Percentiles rank a stretch among this genome's conserved stretches.
Conservation (phyloP, 1,284 basidiomycete genomes). For the Cryptococcus amylolentus region DNA sequence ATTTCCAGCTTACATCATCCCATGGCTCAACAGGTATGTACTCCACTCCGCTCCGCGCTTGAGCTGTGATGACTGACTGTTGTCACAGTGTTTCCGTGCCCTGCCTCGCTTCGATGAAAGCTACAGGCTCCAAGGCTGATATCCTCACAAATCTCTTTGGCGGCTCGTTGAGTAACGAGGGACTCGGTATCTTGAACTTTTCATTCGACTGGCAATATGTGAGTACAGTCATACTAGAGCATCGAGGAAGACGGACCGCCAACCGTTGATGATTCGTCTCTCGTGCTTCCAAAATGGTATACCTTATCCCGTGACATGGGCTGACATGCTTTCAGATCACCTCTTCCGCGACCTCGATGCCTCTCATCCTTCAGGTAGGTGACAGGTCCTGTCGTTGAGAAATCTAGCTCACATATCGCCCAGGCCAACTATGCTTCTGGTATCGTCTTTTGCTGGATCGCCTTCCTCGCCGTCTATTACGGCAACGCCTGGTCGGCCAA, state of each 20-base stretch:
- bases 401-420: too few species aligned
- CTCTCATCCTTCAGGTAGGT: slow-evolving; percentile 8
- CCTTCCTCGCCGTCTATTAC: slow-evolving; percentile 34
- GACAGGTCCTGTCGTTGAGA: slow-evolving; percentile 20
- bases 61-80: too few species aligned
- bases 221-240: background rate
- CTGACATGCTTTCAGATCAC: too few species aligned
- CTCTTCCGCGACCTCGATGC: too few species aligned
- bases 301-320: too few species aligned
- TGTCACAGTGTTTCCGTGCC: slow-evolving; percentile 22
- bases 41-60: too few species aligned
- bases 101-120: slow-evolving; percentile 58
- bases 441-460: slow-evolving; percentile 24
- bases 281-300: too few species aligned
- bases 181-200: slow-evolving; percentile 33
- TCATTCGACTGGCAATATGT: slow-evolving; percentile 18
- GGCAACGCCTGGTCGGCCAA: slow-evolving; percentile 18
- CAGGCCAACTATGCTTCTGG: slow-evolving; percentile 16
- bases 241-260: too few species aligned
- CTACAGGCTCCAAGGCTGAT: slow-evolving; percentile 24
- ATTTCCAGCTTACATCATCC: slow-evolving; percentile 54
- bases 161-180: slow-evolving; percentile 25
- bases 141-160: slow-evolving; percentile 37
- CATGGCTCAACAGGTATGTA: slow-evolving; percentile 23
- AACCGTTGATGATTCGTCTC: too few species aligned